These are phyloP conservation scores for Biancaea sappan DNA, from an alignment of 306 rosid species.

Conservation along the genomic window DNA sequence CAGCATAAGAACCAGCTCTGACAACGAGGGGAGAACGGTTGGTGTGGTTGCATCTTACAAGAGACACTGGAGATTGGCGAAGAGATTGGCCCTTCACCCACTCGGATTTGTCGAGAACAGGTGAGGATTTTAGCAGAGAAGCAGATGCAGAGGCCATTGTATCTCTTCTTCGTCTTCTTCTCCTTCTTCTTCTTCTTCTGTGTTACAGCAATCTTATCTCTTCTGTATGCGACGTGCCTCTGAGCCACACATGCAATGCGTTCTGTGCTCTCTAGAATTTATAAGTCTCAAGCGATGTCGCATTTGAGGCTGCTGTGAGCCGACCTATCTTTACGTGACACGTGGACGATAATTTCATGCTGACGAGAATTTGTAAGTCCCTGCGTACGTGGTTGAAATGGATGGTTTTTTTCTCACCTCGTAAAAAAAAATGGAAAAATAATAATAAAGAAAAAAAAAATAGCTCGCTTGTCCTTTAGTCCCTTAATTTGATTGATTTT, in stretches of 20 bases:
- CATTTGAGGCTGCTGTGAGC: conserved; percentile 67
- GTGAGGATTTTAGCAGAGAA: conserved; percentile 76
- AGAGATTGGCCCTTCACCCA: conserved; percentile 86
- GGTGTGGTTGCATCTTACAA: conserved; percentile 59
- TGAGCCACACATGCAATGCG: conserved; percentile 58
- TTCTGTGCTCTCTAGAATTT: conserved; percentile 40
- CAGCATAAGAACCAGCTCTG: conserved; percentile 78
- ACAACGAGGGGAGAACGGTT: conserved; percentile 58
- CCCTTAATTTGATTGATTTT: no score
- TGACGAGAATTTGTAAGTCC: conserved; percentile 46
- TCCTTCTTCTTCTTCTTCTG: not conserved
- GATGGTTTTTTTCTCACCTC: conserved; percentile 52
- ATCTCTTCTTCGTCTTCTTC: not conserved
- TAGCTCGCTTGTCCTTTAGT: no score
- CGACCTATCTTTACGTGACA: conserved; percentile 47
- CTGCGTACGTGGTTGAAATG: conserved; percentile 50
- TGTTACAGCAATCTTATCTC: conserved; percentile 77
- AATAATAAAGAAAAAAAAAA: no score
- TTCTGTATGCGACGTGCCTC: conserved; percentile 46
- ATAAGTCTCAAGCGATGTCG: conserved; percentile 62
- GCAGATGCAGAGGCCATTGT: conserved; percentile 73
- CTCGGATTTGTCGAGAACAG: conserved; percentile 86
- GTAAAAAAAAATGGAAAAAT: no score
- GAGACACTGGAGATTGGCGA: conserved; percentile 61
- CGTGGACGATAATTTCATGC: conserved; percentile 74